These are phyloP conservation scores for Wickerhamiella spandovensis DNA, from an alignment of 805 yeast genomes.

Conservation along the genomic window DNA sequence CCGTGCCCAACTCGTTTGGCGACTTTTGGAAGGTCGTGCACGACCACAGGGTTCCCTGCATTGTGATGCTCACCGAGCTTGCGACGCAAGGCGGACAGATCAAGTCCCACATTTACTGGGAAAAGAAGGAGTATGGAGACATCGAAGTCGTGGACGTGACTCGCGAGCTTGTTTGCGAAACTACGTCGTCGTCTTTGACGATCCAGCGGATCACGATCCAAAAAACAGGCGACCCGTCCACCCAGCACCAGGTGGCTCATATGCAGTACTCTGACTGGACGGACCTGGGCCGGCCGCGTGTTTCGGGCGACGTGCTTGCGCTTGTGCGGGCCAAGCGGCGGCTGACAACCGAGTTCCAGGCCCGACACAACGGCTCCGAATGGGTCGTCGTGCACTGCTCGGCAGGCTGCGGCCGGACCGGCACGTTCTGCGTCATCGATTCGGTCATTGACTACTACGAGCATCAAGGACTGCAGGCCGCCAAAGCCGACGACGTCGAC, in stretches of 20 bases:
- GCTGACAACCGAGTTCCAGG: conserved; percentile 19
- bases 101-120: conserved; percentile 86
- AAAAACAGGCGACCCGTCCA: conserved; percentile 16
- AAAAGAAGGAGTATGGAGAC: conserved; percentile 37
- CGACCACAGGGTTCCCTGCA: conserved; percentile 51
- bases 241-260: conserved; percentile 43
- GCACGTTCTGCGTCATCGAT: conserved; percentile 50
- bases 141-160: conserved; percentile 16
- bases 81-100: conserved; percentile 67
- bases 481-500: conserved; percentile 28
- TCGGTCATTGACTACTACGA: conserved; percentile 26
- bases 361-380: conserved; percentile 10
- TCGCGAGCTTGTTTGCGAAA: neutral
- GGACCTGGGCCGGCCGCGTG: conserved; percentile 59
- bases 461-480: neutral
- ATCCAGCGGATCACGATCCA: conserved; percentile 35
- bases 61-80: conserved; percentile 59
- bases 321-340: conserved; percentile 35
- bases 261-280: conserved; percentile 76
- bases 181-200: conserved; percentile 12
- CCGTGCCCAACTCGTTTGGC: conserved; percentile 59
- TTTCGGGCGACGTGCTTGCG: conserved; percentile 49
- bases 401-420: conserved; percentile 97
- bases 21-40: conserved; percentile 77
- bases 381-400: conserved; percentile 70